Percentiles rank a stretch among this genome's conserved stretches.
Conservation (phyloP, 2,329 filamentous ascomycete genomes). For the Nigrospora sphaerica region DNA sequence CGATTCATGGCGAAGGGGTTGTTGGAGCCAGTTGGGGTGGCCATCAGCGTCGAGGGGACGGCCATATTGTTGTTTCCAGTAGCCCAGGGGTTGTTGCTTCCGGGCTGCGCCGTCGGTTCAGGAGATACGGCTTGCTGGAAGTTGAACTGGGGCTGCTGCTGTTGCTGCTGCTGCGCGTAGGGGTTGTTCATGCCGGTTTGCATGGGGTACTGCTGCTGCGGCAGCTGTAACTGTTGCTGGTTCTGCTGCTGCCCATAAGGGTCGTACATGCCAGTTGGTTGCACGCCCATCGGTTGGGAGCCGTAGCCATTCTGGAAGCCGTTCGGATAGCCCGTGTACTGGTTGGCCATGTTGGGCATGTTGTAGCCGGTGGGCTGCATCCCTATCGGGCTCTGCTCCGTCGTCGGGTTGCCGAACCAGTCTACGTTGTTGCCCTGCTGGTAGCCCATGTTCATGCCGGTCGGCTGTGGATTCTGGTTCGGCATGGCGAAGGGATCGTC, state of each 20-base stretch:
- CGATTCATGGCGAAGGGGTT: slow-evolving; percentile 85
- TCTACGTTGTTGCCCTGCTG: slow-evolving; percentile 95
- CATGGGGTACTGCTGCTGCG: slow-evolving; percentile 35
- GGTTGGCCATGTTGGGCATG: slow-evolving; percentile 48
- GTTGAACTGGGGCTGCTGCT: slow-evolving; percentile 40
- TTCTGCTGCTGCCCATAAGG: slow-evolving; percentile 53
- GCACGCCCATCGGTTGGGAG: slow-evolving; percentile 58
- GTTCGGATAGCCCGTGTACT: slow-evolving; percentile 51
- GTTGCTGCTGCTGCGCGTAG: slow-evolving; percentile 43
- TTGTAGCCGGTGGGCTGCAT: slow-evolving; percentile 71
- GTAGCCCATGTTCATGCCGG: slow-evolving; percentile 93
- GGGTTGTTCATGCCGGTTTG: slow-evolving; percentile 49
- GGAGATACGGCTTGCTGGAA: slow-evolving; percentile 35
- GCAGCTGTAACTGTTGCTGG: slow-evolving; percentile 27
- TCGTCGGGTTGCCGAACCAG: slow-evolving; percentile 93
- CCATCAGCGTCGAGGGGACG: slow-evolving; percentile 58
- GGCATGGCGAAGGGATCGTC: slow-evolving; percentile 58
- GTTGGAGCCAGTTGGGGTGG: slow-evolving; percentile 90
- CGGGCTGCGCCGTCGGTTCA: slow-evolving; percentile 62
- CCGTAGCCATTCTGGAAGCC: slow-evolving; percentile 65
- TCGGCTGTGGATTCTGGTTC: slow-evolving; percentile 61
- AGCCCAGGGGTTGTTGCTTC: slow-evolving; percentile 94
- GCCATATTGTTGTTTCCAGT: slow-evolving; percentile 48
- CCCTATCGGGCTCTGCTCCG: slow-evolving; percentile 60
- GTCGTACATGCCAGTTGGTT: slow-evolving; percentile 62